phyloP scores from a whole-genome alignment of 139 green algal species.

The Pseudopediastrum boryanum region DNA sequence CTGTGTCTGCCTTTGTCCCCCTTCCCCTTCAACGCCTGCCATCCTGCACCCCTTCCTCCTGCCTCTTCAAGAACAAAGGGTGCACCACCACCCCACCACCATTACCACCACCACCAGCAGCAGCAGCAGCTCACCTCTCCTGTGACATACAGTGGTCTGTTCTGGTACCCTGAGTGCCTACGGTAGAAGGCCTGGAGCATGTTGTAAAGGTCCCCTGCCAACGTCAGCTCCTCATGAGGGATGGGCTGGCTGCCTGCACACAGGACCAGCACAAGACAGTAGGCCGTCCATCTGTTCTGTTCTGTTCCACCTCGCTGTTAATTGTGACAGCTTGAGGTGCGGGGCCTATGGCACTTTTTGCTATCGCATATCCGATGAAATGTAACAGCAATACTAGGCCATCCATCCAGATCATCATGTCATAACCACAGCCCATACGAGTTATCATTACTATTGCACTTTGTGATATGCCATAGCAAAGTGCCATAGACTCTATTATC shows the following conservation, averaged over 20 bases:
- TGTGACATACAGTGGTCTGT: slow-evolving; percentile 46
- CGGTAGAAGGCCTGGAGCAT: slow-evolving; percentile 56
- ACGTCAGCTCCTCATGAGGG: slow-evolving; percentile 48
- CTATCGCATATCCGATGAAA: background rate
- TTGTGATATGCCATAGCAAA: too few relatives aligned
- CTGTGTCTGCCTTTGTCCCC: too few relatives aligned
- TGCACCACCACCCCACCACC: too few relatives aligned
- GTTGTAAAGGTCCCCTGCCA: slow-evolving; percentile 52
- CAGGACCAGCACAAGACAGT: background rate
- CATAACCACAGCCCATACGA: background rate
- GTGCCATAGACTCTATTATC: too few relatives aligned
- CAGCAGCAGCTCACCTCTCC: slow-evolving; percentile 44
- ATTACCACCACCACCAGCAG: too few relatives aligned
- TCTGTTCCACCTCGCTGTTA: background rate
- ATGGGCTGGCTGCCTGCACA: slow-evolving; percentile 45
- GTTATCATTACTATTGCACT: too few relatives aligned
- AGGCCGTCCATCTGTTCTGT: background rate
- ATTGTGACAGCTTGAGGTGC: too few relatives aligned
- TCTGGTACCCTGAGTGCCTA: slow-evolving; percentile 14
- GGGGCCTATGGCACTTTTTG: too few relatives aligned
- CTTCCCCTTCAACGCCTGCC: too few relatives aligned
- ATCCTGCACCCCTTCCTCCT: too few relatives aligned
- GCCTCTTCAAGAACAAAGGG: too few relatives aligned
- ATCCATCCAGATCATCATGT: background rate
- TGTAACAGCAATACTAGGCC: background rate